A percentile compares a stretch with the other conserved stretches of the same genome.
phyloP scores from a whole-genome alignment of 2,329 filamentous ascomycete genomes.

The Xylaria sp. region DNA sequence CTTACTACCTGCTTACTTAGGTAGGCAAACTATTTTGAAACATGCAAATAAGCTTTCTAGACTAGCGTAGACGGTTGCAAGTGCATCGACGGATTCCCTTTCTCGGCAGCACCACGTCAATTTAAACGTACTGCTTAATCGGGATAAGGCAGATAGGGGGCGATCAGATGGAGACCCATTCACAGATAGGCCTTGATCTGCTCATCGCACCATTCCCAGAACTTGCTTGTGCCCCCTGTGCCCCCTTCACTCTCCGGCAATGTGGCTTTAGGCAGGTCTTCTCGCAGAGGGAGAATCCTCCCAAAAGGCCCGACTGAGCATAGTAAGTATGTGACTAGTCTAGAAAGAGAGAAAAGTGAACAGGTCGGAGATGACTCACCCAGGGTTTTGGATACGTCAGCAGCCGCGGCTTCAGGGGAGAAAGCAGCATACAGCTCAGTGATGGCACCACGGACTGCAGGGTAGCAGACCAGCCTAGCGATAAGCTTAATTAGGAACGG shows the following conservation, averaged over 20 bases:
- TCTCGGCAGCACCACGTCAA: background rate
- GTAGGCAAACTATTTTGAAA: background rate
- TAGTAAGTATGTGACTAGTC: background rate
- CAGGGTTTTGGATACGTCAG: background rate
- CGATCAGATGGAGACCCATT: background rate
- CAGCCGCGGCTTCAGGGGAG: background rate
- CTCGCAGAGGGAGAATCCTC: background rate
- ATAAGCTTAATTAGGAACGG: background rate
- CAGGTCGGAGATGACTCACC: background rate
- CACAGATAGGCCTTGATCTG: background rate
- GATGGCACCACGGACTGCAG: background rate
- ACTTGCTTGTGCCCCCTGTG: background rate
- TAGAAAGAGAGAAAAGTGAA: background rate
- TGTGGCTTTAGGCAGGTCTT: conserved; percentile 1
- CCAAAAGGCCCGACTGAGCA: background rate
- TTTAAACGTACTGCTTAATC: background rate
- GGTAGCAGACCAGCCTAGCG: background rate
- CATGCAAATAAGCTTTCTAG: conserved; percentile 1
- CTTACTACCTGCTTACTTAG: no score
- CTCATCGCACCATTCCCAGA: background rate
- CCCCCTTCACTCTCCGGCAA: background rate
- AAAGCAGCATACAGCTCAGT: background rate
- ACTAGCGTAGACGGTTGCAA: background rate
- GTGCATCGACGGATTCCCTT: background rate
- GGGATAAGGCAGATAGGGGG: background rate